Base-by-base conservation (phyloP, 345 rosid genomes). In the Eucalyptus guilfoylei region DNA sequence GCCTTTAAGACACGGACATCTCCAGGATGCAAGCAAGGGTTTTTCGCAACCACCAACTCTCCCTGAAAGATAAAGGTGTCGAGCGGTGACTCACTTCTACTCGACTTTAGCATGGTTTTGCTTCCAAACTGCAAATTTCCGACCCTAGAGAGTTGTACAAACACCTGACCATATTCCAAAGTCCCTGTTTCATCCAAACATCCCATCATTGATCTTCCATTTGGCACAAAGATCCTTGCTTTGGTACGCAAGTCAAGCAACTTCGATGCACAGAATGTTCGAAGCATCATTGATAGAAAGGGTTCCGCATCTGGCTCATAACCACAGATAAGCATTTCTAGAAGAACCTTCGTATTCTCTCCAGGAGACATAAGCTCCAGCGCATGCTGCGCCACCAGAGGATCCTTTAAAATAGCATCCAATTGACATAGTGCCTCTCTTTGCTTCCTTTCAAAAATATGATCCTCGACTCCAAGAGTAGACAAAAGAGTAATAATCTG, bases 11-110 rank as follows among this genome's bases (percentile, higher is more conserved):
- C 92, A 37, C 94, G 96, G 24, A 95, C 93, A 91, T 95, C 97
- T 54, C 96, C 97, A 11, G 97, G 96, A 91, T 95, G 96, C 37
- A 96, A 88, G 88, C 98, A 94, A 16, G 97, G 96, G 81, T 96
- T 96, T 87, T 96, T 95, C 0, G 93, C 93, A 42, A 96, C 92
- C 8, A 88, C 87, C 16, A 93, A 90, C 24, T 47, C 89, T 50
- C 93, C 94, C 16, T 69, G 52, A 37, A 90, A 26, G 19, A 87
- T 21, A 49, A 24, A 49, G 5, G 40, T 15, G 30, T 49, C 48
- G 2, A 30, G 19, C 24, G 44, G 13, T 10, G 60, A n/a, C 37
- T 64, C 64, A 14, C 21, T 54, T 12, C 85, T 87, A 6, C 54
- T 19, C 15, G 52, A 55, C 21, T 32, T 49, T 11, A 19, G 14